Base-by-base conservation (phyloP, 2,329 filamentous ascomycete genomes). In the Ascochyta clinopodiicola region DNA sequence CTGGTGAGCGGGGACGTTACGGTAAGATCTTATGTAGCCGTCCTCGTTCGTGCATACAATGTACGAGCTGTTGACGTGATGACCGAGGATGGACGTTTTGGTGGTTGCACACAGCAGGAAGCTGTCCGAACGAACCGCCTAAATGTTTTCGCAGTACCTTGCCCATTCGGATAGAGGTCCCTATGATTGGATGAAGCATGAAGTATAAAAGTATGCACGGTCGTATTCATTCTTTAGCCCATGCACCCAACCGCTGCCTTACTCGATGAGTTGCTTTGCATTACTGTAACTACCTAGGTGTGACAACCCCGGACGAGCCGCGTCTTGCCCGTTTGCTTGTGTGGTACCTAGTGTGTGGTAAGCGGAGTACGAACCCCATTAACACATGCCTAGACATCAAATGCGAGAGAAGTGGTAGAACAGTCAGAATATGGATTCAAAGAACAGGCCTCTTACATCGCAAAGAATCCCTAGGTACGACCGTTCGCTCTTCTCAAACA, bases 11-110 rank as follows among this genome's bases (percentile, higher is more conserved):
- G 45, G 49, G 56, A 42, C 40, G 29, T 21, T 31, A 44, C 39
- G 34, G 52, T 52, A 59, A 57, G 48, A 36, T 47, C 36, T 51
- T 49, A 63, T 63, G 64, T 63, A 63, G 37, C 60, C 57, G 58
- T 57, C 35, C 45, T 25, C 34, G 35, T 46, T 50, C 24, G 36
- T 22, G 47, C 47, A 50, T 35, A 43, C 31, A 19, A 46, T 39
- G 44, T 35, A 43, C 31, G 25, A 46, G 37, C 49, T 37, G 10
- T 47, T 48, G 37, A 55, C 45, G 32, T 39, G 46, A 50, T 32
- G 29, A 45, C 44, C 31, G 42, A 36, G 40, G 36, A 46, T 46
- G 29, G 44, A 44, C 25, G 13, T 10, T 31, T 35, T n/a, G 29
- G 35, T 45, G 37, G 52, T 47, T 37, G 42, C 52, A 56, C 29